These are phyloP conservation scores for Aegilops speltoides DNA, from an alignment of 176 grass and related monocot genomes.

Conservation along the genomic window DNA sequence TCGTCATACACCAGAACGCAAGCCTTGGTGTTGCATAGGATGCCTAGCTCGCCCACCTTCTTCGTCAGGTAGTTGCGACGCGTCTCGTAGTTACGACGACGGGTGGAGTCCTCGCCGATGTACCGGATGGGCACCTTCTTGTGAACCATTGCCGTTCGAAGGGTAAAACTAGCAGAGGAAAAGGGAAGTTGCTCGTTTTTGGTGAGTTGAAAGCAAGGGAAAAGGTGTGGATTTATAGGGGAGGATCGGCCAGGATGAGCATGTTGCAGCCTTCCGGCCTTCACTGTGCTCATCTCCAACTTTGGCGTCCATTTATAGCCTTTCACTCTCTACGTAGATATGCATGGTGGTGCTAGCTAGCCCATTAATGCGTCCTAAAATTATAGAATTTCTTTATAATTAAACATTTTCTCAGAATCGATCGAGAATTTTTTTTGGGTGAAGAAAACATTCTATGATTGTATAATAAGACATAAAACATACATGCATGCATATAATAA, in stretches of 20 bases:
- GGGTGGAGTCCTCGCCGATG: background rate
- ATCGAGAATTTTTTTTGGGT: no score
- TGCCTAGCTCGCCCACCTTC: slow-evolving; percentile 27
- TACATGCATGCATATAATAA: background rate
- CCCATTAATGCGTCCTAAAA: background rate
- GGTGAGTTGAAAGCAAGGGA: background rate
- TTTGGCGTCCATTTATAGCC: background rate
- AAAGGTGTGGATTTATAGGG: background rate
- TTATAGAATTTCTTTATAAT: background rate
- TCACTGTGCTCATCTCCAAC: background rate
- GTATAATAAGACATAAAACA: no score
- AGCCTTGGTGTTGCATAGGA: slow-evolving; percentile 1
- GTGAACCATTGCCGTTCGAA: slow-evolving; percentile 17
- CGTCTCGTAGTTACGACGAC: slow-evolving; percentile 25
- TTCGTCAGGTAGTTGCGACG: slow-evolving; percentile 20
- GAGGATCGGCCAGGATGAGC: background rate
- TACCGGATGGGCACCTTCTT: slow-evolving; percentile 32
- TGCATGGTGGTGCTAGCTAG: no score
- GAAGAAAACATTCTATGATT: no score
- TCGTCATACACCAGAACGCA: slow-evolving; percentile 35
- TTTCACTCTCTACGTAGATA: background rate
- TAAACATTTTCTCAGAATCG: no score
- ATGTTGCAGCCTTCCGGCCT: background rate
- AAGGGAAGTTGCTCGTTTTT: background rate
- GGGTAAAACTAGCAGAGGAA: background rate